phyloP scores from a whole-genome alignment of 176 grass and related monocot genomes.

The Saccharum officinarum region DNA sequence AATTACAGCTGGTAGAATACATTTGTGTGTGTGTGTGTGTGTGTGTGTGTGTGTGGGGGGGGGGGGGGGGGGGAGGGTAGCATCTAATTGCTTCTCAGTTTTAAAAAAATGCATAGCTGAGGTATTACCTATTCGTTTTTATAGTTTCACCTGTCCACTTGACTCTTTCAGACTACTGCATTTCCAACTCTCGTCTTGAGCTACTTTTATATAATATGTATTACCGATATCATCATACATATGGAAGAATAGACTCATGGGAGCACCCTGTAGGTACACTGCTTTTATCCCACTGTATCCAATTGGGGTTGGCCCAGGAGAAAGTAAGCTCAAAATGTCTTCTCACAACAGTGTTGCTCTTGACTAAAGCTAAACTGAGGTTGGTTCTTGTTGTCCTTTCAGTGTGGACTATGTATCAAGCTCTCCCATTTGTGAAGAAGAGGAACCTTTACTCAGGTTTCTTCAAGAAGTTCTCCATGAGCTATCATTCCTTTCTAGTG shows the following conservation, averaged over 20 bases:
- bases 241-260: not conserved
- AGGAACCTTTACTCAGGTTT: slow-evolving; percentile 69
- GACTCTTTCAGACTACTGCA: not conserved
- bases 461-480: slow-evolving; percentile 69
- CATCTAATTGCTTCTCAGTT: too few species aligned
- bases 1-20: too few species aligned
- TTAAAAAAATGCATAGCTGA: not conserved
- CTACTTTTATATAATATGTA: not conserved
- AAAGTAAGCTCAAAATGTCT: slow-evolving; percentile 65
- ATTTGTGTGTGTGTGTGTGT: too few species aligned
- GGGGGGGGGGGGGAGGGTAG: too few species aligned
- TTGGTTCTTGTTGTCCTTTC: slow-evolving; percentile 16
- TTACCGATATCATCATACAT: not conserved
- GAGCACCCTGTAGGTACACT: slow-evolving; percentile 65
- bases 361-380: not conserved
- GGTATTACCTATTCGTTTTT: not conserved
- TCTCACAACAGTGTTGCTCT: not conserved
- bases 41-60: too few species aligned
- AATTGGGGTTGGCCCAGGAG: slow-evolving; percentile 82
- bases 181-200: not conserved
- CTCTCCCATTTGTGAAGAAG: slow-evolving; percentile 80
- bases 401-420: slow-evolving; percentile 93
- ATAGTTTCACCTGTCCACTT: not conserved
- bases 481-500: slow-evolving; percentile 80
- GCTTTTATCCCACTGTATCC: slow-evolving; percentile 94